Evolutionary conservation across 768 basidiomycete species (phyloP), one percentile per base, ranked within the genome.

Genomic region (Leccinum olivaceopallidum): DNA sequence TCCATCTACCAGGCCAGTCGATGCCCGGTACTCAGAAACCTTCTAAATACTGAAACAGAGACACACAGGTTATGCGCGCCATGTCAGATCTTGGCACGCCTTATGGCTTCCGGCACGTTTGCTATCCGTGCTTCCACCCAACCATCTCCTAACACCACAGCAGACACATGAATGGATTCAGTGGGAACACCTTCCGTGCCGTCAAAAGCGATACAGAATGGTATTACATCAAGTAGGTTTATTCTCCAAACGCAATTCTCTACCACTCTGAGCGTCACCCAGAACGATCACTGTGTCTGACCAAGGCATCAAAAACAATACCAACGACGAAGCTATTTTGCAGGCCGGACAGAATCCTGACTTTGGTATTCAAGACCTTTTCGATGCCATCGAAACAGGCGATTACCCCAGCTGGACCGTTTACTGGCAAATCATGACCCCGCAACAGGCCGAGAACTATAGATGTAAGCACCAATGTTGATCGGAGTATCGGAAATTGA

Each of bases 1-100:
- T 81, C 83, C 51, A 78, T 75, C 30, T 76, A 80, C 56, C 76
- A 77, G 66, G 69, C 64, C 10, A 6, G 57, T 39, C 47, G 8
- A 59, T 36, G 22, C 34, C 10, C 50, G 37, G 30, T 48, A 32
- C 9, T 6, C 32, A 34, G 28, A 30, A 30, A 20, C 20, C 8
- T 28, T 37, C 2, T 20, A 16, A 53, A 24, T 51, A 24, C 57
- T 63, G 14, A 61, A 39, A 22, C 39, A 6, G 6, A 26, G 5
- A 16, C 44, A n/a, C 58, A 30, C 66, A 76, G 74, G 72, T 77
- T 26, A 77, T 82, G 76, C 81, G 82, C 71, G 69, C 79, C 30
- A 71, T 86, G 62, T 81, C 81, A 8, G 85, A 87, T 67, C 78
- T 83, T 60, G 78, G 81, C n/a, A 84, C 85, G 57, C 84, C 84